Evolutionary conservation across 768 basidiomycete species (phyloP), one percentile per base, ranked within the genome.

Genomic region (Tubosaeta sp.): DNA sequence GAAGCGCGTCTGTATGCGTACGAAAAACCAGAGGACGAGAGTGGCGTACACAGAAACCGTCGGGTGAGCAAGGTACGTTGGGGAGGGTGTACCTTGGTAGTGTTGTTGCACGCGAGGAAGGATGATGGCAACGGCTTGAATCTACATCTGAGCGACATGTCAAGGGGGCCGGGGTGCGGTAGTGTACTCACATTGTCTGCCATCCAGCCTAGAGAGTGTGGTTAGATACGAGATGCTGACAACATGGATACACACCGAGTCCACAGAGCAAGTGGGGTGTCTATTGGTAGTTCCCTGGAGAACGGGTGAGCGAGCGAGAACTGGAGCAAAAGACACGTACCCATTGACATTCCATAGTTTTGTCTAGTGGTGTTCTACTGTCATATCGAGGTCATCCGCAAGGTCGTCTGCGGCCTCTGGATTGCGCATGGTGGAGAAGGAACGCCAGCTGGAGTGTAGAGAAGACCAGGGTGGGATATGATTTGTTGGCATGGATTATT

Each of bases 311-410:
- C 25, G 26, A 19, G 16, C 34, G 9, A 29, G 33, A 34, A 29
- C 8, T 2, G 16, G 19, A 16, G n/a, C 1, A 9, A 33, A 12
- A 8, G n/a, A 38, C 6, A 65, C 76, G 49, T 52, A 65, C 90
- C 91, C 91, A 95, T 91, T 29, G 91, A 92, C 63, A 95, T 93
- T 93, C 91, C 68, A 95, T 91, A 1, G 92, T 93, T 63, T 76
- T 86, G 71, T 95, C 92, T 26, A 95, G 75, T 60, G 78, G 79
- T 16, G 81, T 84, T 51, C 82, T 69, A 12, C 67, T 67, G 58
- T 83, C 81, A 34, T 59, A 69, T 14, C 61, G 4, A 32, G 14
- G 45, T 61, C 65, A 6, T 63, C 65, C 22, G 64, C 41, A 19
- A 54, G 50, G 16, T 59, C 63, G 26, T 52, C 57, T 48, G 63